Conservation (phyloP, 768 basidiomycete genomes). For the Botryobasidium botryosum region DNA sequence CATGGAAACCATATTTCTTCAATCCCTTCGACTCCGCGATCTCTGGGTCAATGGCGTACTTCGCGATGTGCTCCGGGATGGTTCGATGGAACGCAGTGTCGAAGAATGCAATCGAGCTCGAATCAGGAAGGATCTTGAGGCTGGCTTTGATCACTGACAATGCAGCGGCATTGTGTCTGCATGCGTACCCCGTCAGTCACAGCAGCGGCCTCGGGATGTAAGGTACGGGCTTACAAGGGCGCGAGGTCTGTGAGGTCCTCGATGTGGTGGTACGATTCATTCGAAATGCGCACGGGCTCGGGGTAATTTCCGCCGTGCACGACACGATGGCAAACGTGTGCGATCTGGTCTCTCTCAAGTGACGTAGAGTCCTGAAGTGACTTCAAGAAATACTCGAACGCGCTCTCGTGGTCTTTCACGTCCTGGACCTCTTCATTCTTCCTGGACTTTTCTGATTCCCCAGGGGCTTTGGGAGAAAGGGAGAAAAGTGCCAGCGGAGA, state of each 20-base stretch:
- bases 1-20: constrained; percentile 87
- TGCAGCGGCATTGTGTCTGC: constrained; percentile 45
- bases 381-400: no score
- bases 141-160: constrained; percentile 44
- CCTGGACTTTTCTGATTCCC: no score
- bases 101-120: constrained; percentile 69
- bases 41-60: constrained; percentile 37
- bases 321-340: constrained; percentile 53
- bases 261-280: constrained; percentile 58
- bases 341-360: constrained; percentile 27
- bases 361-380: no score
- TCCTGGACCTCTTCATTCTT: no score
- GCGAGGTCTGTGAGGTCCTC: constrained; percentile 48
- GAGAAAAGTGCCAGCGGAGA: no score
- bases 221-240: constrained; percentile 30
- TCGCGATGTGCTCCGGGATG: constrained; percentile 58
- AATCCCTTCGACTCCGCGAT: no score
- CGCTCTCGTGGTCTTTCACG: no score
- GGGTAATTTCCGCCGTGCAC: constrained; percentile 76
- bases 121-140: constrained; percentile 41
- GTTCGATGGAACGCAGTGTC: constrained; percentile 75
- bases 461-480: no score
- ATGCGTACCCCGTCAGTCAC: constrained; percentile 1
- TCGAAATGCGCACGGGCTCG: constrained; percentile 52
- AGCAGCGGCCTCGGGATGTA: not conserved